Base-by-base conservation (phyloP, 805 yeast species). In the Henningerozyma blattae region DNA sequence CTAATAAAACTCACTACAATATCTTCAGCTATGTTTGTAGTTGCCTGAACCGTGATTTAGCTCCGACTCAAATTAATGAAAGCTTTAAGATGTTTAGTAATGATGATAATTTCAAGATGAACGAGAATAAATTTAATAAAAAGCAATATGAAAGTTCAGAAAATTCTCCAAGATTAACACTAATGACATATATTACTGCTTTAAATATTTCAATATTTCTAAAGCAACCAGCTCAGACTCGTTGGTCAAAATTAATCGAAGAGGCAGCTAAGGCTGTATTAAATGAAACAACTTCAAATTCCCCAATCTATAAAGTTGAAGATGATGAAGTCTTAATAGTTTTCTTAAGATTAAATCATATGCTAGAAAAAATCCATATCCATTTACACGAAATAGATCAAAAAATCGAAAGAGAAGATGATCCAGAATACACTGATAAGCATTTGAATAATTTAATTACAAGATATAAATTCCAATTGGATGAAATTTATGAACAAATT, bases 1-100 rank as follows among this genome's bases (percentile, higher is more conserved):
- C 82, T 43, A 81, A 76, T 42, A 81, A 80, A 45, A 72, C 93
- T 37, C 70, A 93, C 31, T 76, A 77, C 42, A 91, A 82, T 50
- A 61, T 84, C 34, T 66, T 83, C 41, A 72, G 74, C 35, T 62
- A 72, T 12, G 60, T 83, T 16, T 74, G 86, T 34, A 72, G 77
- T 12, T 64, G 79, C 4, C 62, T 86, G 55, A 67, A 81, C 2
- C 78, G 74, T 45, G 95, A 86, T 52, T 57, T 86, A 34, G 94
- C 94, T 0, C 65, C 85, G 4, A 72, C 43, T 4, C 73, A 17
- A 72, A 78, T 18, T 49, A 71, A 30, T 65, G 14, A 63, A 51
- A 44, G 65, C 48, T 48, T 65, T 58, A 38, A 39, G 18, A 46
- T 48, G 50, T 45, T 44, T 28, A 40, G 42, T 29, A 50, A 41